Evolutionary conservation across 2,329 filamentous ascomycete genomes (phyloP).

Genomic region (Bertia moriformis): DNA sequence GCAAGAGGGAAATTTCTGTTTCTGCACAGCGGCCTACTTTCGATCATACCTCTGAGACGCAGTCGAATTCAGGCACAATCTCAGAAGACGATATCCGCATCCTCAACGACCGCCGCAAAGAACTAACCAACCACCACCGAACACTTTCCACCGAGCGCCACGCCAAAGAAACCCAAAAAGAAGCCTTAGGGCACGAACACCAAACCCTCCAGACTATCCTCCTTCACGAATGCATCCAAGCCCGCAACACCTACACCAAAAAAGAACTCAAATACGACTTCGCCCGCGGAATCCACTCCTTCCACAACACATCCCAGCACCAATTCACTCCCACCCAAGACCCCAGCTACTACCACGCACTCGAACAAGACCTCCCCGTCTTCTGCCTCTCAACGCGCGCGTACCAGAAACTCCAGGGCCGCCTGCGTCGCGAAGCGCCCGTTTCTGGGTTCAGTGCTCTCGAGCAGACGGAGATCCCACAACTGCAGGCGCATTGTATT

Average conservation of each 20-base stretch:
- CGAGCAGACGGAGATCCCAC: background rate
- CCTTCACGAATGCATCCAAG: background rate
- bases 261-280: background rate
- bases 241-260: background rate
- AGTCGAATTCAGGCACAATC: background rate
- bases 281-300: background rate
- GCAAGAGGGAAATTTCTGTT: too few species aligned
- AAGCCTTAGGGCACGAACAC: background rate
- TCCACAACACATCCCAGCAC: background rate
- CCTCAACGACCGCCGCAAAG: background rate
- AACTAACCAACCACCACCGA: too few species aligned
- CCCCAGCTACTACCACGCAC: background rate
- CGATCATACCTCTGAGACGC: background rate
- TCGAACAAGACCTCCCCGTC: background rate
- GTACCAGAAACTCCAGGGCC: background rate
- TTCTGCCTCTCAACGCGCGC: background rate
- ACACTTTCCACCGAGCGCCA: background rate
- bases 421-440: background rate
- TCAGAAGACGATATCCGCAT: background rate
- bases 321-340: background rate
- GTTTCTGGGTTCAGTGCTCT: background rate
- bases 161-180: background rate
- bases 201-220: background rate
- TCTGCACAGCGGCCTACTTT: too few species aligned
- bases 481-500: background rate